A percentile compares a stretch with the other conserved stretches of the same genome.
Evolutionary conservation across 2,329 filamentous ascomycete species (phyloP).

Genomic region (Trematosphaeria pertusa): DNA sequence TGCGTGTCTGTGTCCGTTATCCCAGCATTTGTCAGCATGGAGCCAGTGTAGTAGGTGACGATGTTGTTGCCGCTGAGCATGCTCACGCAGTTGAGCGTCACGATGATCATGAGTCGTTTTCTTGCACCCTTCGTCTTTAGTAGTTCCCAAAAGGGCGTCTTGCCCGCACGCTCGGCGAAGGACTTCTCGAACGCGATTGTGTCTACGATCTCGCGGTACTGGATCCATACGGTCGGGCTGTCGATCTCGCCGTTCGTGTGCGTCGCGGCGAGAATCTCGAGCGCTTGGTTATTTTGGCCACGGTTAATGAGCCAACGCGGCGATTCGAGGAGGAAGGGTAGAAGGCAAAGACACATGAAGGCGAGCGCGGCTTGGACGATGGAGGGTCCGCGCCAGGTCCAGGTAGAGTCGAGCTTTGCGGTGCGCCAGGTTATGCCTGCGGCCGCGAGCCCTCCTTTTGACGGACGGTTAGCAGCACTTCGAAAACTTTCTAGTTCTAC

Average conservation of each 20-base stretch:
- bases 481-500: too few species aligned
- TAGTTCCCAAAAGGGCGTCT: conserved; percentile 1
- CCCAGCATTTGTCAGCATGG: conserved; percentile 55
- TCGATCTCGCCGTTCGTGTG: conserved; percentile 53
- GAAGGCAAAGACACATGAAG: conserved; percentile 45
- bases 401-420: conserved; percentile 40
- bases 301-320: conserved; percentile 65
- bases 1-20: conserved; percentile 54
- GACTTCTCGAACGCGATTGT: conserved; percentile 3
- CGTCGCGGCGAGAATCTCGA: conserved; percentile 60
- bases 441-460: too few species aligned
- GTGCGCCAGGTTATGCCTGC: too few species aligned
- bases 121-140: conserved; percentile 24
- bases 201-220: conserved; percentile 9
- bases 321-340: conserved; percentile 58
- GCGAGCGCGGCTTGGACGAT: conserved; percentile 57
- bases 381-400: conserved; percentile 57
- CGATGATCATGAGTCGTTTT: conserved; percentile 49
- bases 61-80: conserved; percentile 13
- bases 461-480: too few species aligned
- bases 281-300: conserved; percentile 60
- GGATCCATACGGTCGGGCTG: conserved; percentile 2
- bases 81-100: conserved; percentile 43
- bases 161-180: too few species aligned
- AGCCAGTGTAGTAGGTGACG: conserved; percentile 46